A percentile compares a stretch with the other conserved stretches of the same genome.
Evolutionary conservation across 108 stramenopile species (phyloP).

Genomic region (Skeletonema marinoi): DNA sequence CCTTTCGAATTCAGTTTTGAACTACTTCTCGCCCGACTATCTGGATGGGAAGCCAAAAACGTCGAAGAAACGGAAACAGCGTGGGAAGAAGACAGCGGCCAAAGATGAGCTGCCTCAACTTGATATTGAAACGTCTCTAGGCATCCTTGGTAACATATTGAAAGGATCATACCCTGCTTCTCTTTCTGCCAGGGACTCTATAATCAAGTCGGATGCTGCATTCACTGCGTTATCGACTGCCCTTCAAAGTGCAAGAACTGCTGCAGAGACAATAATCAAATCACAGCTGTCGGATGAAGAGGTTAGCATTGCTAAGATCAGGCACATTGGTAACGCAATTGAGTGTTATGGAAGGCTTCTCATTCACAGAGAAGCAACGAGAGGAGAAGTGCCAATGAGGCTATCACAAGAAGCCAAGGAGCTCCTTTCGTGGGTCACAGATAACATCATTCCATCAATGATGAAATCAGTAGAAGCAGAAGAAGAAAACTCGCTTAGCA

Average conservation of each 20-base stretch:
- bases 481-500: conserved; percentile 41
- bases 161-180: conserved; percentile 30
- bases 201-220: conserved; percentile 23
- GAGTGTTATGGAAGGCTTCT: conserved; percentile 70
- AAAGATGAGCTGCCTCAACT: conserved; percentile 38
- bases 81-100: conserved; percentile 37
- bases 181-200: conserved; percentile 17
- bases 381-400: conserved; percentile 22
- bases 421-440: conserved; percentile 68
- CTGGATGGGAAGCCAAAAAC: not conserved
- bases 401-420: conserved; percentile 35
- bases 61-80: conserved; percentile 51
- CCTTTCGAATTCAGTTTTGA: conserved; percentile 55
- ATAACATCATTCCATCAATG: conserved; percentile 61
- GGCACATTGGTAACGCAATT: conserved; percentile 34
- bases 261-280: conserved; percentile 17
- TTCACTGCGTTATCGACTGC: conserved; percentile 16
- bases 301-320: conserved; percentile 6
- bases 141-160: conserved; percentile 28
- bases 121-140: conserved; percentile 33
- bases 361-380: conserved; percentile 65
- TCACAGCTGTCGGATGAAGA: not conserved
- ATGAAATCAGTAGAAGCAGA: conserved; percentile 15
- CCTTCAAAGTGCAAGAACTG: conserved; percentile 21
- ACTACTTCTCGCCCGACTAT: conserved; percentile 33